These are phyloP conservation scores for Chiua sp. DNA, from an alignment of 1,284 basidiomycete species.

Conservation along the genomic window DNA sequence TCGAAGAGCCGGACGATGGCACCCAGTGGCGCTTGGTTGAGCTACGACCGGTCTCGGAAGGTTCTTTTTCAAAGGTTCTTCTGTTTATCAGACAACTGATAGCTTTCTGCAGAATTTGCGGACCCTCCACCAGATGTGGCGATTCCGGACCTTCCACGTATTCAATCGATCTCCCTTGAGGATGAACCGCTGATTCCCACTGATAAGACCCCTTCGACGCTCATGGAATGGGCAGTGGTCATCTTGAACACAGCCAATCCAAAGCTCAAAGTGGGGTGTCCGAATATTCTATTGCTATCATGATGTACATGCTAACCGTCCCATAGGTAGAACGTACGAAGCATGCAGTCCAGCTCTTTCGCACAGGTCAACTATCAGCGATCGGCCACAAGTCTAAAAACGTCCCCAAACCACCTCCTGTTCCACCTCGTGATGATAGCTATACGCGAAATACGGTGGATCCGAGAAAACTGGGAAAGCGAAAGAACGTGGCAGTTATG, in stretches of 20 bases:
- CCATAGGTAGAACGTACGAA: not conserved
- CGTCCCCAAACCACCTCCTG: not conserved
- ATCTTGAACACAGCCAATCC: not conserved
- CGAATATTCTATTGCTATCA: too few relatives aligned
- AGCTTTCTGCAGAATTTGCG: not conserved
- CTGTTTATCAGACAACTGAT: not conserved
- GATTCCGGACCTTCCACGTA: not conserved
- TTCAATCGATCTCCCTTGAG: not conserved
- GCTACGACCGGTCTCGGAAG: not conserved
- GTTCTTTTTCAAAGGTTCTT: not conserved
- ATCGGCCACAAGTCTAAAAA: not conserved
- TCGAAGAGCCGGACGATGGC: too few relatives aligned
- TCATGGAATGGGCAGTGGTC: not conserved
- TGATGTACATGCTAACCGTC: not conserved
- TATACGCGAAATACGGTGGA: not conserved
- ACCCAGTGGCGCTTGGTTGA: not conserved
- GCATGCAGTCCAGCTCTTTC: not conserved
- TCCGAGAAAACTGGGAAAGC: not conserved
- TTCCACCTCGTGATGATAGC: not conserved
- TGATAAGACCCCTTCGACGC: not conserved
- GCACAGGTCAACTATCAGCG: not conserved
- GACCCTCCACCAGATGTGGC: not conserved
- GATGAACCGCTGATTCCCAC: not conserved
- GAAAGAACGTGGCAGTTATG: too few relatives aligned
- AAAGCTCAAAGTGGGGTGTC: not conserved